These are phyloP conservation scores for Naganishia friedmannii DNA, from an alignment of 768 basidiomycete genomes.

Conservation along the genomic window DNA sequence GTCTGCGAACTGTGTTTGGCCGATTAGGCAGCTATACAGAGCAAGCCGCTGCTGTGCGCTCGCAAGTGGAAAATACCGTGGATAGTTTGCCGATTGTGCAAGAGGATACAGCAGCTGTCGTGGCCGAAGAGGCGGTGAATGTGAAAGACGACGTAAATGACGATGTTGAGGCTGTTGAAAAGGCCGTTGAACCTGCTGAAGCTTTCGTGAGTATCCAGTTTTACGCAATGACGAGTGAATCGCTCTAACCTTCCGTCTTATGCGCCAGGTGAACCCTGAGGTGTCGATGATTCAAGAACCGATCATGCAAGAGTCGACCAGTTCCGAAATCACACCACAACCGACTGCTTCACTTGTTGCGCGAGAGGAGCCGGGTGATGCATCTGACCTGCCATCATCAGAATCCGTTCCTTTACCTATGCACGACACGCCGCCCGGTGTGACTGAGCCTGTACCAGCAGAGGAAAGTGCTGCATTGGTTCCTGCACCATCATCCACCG, in stretches of 20 bases:
- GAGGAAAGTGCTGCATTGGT: neutral
- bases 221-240: neutral
- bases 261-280: neutral
- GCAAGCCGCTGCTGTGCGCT: neutral
- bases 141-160: too few relatives aligned
- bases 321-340: neutral
- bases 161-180: neutral
- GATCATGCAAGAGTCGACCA: neutral
- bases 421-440: too few relatives aligned
- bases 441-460: neutral
- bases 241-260: neutral
- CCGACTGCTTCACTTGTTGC: too few relatives aligned
- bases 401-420: neutral
- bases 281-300: neutral
- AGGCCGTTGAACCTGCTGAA: neutral
- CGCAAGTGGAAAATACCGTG: neutral
- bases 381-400: neutral
- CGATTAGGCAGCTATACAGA: neutral
- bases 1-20: slow-evolving; percentile 2
- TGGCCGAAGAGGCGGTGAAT: neutral
- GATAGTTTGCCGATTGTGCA: slow-evolving; percentile 6
- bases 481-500: slow-evolving; percentile 8
- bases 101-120: neutral
- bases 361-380: too few relatives aligned
- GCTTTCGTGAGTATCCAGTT: neutral